These are phyloP conservation scores for Artemisia argyi DNA, from an alignment of 129 eudicot species.

Conservation along the genomic window DNA sequence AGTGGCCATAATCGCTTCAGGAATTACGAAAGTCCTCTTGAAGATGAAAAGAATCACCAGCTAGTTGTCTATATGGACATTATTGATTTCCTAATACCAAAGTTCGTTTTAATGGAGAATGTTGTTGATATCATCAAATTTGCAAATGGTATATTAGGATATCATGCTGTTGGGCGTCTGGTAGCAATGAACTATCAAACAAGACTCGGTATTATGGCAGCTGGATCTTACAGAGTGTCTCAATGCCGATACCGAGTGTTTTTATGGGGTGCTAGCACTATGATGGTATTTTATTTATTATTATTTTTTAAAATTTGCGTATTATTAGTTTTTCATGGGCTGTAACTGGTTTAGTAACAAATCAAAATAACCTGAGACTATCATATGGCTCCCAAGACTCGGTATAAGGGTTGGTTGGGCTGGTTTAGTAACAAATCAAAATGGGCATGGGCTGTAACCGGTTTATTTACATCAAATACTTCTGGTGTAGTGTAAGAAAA, in stretches of 20 bases:
- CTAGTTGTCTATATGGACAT: slow-evolving; percentile 73
- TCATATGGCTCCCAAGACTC: no score
- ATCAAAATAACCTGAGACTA: no score
- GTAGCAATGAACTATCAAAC: slow-evolving; percentile 72
- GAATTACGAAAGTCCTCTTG: slow-evolving; percentile 41
- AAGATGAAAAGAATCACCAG: slow-evolving; percentile 62
- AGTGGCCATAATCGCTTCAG: slow-evolving; percentile 75
- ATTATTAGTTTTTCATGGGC: no score
- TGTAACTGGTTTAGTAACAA: no score
- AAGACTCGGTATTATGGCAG: slow-evolving; percentile 78
- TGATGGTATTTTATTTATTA: slow-evolving; percentile 30
- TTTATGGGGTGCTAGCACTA: slow-evolving; percentile 67
- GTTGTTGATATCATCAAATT: slow-evolving; percentile 66
- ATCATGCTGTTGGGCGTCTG: slow-evolving; percentile 60
- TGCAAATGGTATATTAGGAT: slow-evolving; percentile 44
- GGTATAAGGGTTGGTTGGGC: no score
- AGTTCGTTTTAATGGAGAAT: slow-evolving; percentile 67
- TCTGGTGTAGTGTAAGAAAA: no score
- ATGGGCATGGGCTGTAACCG: not conserved
- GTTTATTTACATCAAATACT: no score
- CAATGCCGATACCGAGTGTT: slow-evolving; percentile 69
- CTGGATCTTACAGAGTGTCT: slow-evolving; percentile 77
- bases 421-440: not conserved
- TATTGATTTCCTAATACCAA: slow-evolving; percentile 61
- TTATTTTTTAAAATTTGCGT: not conserved